Evolutionary conservation across 441 rosid species (phyloP).

Genomic region (Theobroma grandiflorum): DNA sequence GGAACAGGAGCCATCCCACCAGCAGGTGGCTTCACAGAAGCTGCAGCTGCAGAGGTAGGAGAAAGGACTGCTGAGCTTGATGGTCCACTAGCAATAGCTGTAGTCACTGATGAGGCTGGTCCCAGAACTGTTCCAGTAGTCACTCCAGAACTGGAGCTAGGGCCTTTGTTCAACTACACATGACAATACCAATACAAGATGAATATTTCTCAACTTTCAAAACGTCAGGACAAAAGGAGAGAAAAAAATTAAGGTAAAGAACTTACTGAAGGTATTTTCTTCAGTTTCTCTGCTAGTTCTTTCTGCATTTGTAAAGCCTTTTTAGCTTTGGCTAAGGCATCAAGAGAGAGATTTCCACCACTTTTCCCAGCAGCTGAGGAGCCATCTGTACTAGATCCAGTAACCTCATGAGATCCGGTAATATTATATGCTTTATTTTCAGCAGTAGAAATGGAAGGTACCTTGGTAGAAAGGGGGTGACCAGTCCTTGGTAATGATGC

Average conservation of each 20-base stretch:
- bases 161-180: slow-evolving; percentile 63
- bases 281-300: slow-evolving; percentile 71
- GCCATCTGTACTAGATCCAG: slow-evolving; percentile 99
- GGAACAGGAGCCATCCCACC: slow-evolving; percentile 41
- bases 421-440: slow-evolving; percentile 99
- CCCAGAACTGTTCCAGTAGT: slow-evolving; percentile 36
- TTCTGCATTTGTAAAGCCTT: slow-evolving; percentile 77
- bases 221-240: neutral
- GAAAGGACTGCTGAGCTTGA: slow-evolving; percentile 39
- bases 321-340: slow-evolving; percentile 91
- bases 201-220: neutral
- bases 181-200: neutral
- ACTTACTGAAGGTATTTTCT: slow-evolving; percentile 73
- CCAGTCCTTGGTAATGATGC: slow-evolving; percentile 37
- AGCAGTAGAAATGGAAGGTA: slow-evolving; percentile 95
- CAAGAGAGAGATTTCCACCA: slow-evolving; percentile 84
- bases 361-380: slow-evolving; percentile 78
- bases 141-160: slow-evolving; percentile 48
- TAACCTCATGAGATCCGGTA: slow-evolving; percentile 99
- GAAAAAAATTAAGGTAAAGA: neutral
- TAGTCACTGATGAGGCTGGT: slow-evolving; percentile 30
- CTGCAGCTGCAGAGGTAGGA: slow-evolving; percentile 31
- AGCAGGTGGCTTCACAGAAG: slow-evolving; percentile 44
- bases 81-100: slow-evolving; percentile 34
- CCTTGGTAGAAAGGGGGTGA: slow-evolving; percentile 78